These are phyloP conservation scores for Xylariaceae sp. DNA, from an alignment of 2,329 filamentous ascomycete genomes.

Conservation along the genomic window DNA sequence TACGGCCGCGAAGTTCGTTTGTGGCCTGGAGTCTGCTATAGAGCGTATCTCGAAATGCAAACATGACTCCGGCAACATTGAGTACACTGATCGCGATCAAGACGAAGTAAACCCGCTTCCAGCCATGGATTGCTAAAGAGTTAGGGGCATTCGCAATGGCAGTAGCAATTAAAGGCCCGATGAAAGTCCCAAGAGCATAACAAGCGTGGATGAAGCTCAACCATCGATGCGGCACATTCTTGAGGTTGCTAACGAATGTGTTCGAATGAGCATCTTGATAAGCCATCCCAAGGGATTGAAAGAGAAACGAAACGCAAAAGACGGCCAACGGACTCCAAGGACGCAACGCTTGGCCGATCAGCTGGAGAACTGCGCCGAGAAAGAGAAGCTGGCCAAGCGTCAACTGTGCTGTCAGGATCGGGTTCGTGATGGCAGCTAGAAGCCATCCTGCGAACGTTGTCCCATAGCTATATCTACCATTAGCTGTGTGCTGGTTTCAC, in stretches of 20 bases:
- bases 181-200: conserved; percentile 53
- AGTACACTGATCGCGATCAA: conserved; percentile 47
- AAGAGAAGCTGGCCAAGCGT: conserved; percentile 52
- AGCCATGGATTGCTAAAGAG: conserved; percentile 32
- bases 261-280: conserved; percentile 61
- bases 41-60: conserved; percentile 47
- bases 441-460: conserved; percentile 57
- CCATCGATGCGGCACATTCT: conserved; percentile 51
- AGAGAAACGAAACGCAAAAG: conserved; percentile 53
- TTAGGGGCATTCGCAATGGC: conserved; percentile 39
- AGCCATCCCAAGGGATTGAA: conserved; percentile 55
- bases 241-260: conserved; percentile 50
- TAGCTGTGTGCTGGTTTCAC: neutral
- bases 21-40: conserved; percentile 24
- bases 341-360: conserved; percentile 49
- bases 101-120: conserved; percentile 54
- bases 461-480: conserved; percentile 41
- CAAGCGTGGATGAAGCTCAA: conserved; percentile 60
- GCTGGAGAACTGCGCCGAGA: conserved; percentile 51
- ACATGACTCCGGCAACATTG: conserved; percentile 44
- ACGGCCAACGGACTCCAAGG: conserved; percentile 53
- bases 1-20: conserved; percentile 7
- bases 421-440: conserved; percentile 52
- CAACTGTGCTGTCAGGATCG: conserved; percentile 46
- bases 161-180: conserved; percentile 51